These are phyloP conservation scores for Podaxis sp. DNA, from an alignment of 768 basidiomycete genomes.

Conservation along the genomic window DNA sequence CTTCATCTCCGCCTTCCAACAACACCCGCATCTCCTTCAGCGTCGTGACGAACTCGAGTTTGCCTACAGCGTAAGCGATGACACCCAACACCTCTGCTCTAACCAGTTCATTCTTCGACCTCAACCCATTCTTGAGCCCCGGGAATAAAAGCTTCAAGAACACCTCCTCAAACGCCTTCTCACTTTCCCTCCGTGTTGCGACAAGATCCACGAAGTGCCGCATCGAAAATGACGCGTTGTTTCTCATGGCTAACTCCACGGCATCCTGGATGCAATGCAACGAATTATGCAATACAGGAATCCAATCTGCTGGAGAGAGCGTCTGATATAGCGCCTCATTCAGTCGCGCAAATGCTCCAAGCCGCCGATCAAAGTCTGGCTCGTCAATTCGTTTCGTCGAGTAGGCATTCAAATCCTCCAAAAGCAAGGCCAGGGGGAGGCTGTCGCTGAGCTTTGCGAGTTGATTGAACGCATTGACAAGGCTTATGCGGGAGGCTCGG, in stretches of 20 bases:
- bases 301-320: conserved; percentile 66
- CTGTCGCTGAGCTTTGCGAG: conserved; percentile 43
- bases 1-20: conserved; percentile 85
- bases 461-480: conserved; percentile 64
- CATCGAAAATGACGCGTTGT: conserved; percentile 73
- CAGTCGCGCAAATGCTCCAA: conserved; percentile 70
- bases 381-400: conserved; percentile 83
- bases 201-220: conserved; percentile 75
- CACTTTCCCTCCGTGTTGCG: conserved; percentile 31
- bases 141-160: conserved; percentile 73
- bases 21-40: conserved; percentile 81
- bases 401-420: conserved; percentile 81
- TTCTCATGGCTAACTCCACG: conserved; percentile 83
- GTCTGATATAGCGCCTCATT: conserved; percentile 63
- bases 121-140: conserved; percentile 75
- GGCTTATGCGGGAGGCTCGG: conserved; percentile 65
- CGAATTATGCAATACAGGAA: conserved; percentile 80
- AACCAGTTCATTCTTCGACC: conserved; percentile 83
- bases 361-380: conserved; percentile 87
- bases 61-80: conserved; percentile 69
- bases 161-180: conserved; percentile 46
- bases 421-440: conserved; percentile 46
- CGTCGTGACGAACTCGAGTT: conserved; percentile 54
- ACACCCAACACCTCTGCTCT: conserved; percentile 81
- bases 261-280: conserved; percentile 87